phyloP scores from a whole-genome alignment of 768 basidiomycete species.

The Artomyces pyxidatus region DNA sequence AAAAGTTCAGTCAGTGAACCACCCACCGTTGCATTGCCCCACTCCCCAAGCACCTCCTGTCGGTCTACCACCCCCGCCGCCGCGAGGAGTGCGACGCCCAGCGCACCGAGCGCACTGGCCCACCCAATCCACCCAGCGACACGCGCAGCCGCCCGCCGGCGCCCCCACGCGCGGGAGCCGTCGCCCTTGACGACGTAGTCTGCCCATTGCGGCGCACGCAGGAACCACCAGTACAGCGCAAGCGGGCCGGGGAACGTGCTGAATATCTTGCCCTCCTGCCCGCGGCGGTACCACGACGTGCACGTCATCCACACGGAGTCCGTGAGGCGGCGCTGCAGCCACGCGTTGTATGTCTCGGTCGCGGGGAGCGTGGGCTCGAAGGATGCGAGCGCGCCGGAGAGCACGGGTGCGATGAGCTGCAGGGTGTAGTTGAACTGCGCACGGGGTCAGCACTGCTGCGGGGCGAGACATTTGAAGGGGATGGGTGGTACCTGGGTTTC shows the following conservation, averaged over 20 bases:
- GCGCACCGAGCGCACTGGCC: not conserved
- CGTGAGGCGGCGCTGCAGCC: slow-evolving; percentile 40
- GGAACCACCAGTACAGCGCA: slow-evolving; percentile 44
- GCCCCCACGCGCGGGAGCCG: slow-evolving; percentile 27
- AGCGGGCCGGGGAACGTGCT: slow-evolving; percentile 49
- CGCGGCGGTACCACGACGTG: slow-evolving; percentile 42
- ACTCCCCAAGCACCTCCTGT: too few relatives aligned
- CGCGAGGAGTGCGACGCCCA: too few relatives aligned
- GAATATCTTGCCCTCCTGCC: slow-evolving; percentile 30
- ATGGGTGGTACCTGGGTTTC: slow-evolving; percentile 39
- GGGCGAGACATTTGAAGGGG: not conserved
- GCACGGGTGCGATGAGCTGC: slow-evolving; percentile 43
- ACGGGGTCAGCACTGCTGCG: slow-evolving; percentile 3
- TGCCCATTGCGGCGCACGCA: slow-evolving; percentile 33
- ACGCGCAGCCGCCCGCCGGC: not conserved
- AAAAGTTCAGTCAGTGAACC: too few relatives aligned
- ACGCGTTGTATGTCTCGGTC: slow-evolving; percentile 41
- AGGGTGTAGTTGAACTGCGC: slow-evolving; percentile 40
- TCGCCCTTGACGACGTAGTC: slow-evolving; percentile 35
- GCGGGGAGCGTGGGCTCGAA: slow-evolving; percentile 41
- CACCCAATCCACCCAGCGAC: not conserved
- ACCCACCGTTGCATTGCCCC: too few relatives aligned
- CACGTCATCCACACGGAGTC: slow-evolving; percentile 47
- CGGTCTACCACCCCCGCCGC: too few relatives aligned
- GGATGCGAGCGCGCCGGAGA: slow-evolving; percentile 39